phyloP scores from a whole-genome alignment of 2,329 filamentous ascomycete species.

The Aspergillus sp. region DNA sequence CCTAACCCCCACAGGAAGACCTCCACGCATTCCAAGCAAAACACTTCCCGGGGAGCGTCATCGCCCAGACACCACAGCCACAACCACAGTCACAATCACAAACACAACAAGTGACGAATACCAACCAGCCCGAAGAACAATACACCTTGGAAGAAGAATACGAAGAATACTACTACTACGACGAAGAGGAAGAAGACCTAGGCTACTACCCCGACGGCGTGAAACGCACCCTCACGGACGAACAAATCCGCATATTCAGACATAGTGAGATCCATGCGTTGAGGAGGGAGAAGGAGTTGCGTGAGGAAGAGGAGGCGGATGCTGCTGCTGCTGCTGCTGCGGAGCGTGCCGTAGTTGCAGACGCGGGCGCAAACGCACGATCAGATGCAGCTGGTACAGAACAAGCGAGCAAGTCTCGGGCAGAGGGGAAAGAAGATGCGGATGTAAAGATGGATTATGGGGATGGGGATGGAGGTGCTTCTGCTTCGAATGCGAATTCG shows the following conservation, averaged over 20 bases:
- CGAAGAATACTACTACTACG: too few relatives aligned
- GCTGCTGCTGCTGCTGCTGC: conserved; percentile 12
- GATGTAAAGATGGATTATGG: conserved; percentile 56
- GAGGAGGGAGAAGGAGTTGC: conserved; percentile 53
- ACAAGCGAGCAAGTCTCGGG: not conserved
- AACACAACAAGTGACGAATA: not conserved
- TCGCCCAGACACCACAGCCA: not conserved
- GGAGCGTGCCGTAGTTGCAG: not conserved
- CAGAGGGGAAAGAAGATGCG: conserved; percentile 18
- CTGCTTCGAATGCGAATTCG: too few relatives aligned
- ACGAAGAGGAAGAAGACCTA: conserved; percentile 58
- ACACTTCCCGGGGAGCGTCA: conserved; percentile 54
- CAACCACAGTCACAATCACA: not conserved
- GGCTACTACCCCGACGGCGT: conserved; percentile 85
- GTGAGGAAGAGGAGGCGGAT: conserved; percentile 31
- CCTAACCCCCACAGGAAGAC: conserved; percentile 54
- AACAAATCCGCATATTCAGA: conserved; percentile 86
- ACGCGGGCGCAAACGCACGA: not conserved
- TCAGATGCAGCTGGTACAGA: not conserved
- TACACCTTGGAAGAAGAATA: not conserved
- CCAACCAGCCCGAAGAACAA: not conserved
- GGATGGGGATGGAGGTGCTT: conserved; percentile 15
- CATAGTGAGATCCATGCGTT: conserved; percentile 81
- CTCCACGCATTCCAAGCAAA: conserved; percentile 59
- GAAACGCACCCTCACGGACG: conserved; percentile 86